Percentiles rank a stretch among this genome's conserved stretches.
Conservation (phyloP, 768 basidiomycete genomes). For the Mycena rosella region DNA sequence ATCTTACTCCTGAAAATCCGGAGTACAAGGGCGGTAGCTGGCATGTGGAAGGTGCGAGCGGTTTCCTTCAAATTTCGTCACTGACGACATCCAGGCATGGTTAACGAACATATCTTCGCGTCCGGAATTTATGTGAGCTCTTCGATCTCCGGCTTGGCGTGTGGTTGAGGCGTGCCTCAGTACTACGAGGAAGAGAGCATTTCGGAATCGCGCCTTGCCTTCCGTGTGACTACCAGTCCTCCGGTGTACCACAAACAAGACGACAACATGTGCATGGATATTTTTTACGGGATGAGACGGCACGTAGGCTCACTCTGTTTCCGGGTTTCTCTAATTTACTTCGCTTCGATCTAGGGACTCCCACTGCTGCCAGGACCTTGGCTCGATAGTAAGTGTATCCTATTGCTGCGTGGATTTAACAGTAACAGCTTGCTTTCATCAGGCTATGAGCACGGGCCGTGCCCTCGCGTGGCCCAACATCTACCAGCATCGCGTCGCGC, state of each 20-base stretch:
- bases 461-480: no score
- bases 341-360: not conserved
- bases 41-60: conserved; percentile 46
- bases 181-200: conserved; percentile 49
- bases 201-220: conserved; percentile 46
- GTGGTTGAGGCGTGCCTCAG: conserved; percentile 30
- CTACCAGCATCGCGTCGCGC: no score
- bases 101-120: conserved; percentile 39
- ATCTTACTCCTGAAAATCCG: conserved; percentile 44
- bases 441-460: no score
- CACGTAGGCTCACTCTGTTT: not conserved
- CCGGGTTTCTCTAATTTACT: no score
- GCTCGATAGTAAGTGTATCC: no score
- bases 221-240: conserved; percentile 43
- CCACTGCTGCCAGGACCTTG: no score
- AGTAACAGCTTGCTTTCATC: no score
- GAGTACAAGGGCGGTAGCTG: conserved; percentile 47
- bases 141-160: conserved; percentile 19
- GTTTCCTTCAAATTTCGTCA: not conserved
- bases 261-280: conserved; percentile 32
- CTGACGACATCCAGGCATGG: conserved; percentile 23
- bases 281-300: conserved; percentile 31
- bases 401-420: no score
- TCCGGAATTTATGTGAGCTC: conserved; percentile 40
- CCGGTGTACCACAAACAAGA: conserved; percentile 36